Evolutionary conservation across 2,329 filamentous ascomycete genomes (phyloP).

Genomic region (Fusarium coicis): DNA sequence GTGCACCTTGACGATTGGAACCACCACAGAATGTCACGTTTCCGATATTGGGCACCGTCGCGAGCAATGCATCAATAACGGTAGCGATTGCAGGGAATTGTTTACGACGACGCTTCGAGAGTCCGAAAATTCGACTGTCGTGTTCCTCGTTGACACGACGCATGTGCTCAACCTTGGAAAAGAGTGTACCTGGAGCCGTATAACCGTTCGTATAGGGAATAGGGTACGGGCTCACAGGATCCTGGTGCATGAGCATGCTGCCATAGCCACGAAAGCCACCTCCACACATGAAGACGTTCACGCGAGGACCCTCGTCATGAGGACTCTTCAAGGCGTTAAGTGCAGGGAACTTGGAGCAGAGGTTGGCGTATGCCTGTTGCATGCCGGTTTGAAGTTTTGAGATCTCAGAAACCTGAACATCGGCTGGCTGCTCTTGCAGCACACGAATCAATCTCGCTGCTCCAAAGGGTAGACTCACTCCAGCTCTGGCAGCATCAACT

Average conservation of each 20-base stretch:
- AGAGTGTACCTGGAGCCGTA: conserved; percentile 69
- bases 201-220: conserved; percentile 87
- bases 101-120: conserved; percentile 80
- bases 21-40: conserved; percentile 87
- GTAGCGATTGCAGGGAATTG: conserved; percentile 88
- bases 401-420: conserved; percentile 59
- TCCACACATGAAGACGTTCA: conserved; percentile 86
- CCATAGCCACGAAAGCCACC: conserved; percentile 93
- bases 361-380: conserved; percentile 66
- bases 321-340: conserved; percentile 57
- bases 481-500: conserved; percentile 62
- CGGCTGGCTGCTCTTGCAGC: conserved; percentile 54
- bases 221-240: conserved; percentile 80
- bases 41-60: conserved; percentile 75
- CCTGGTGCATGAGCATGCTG: conserved; percentile 85
- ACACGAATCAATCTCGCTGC: conserved; percentile 67
- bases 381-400: conserved; percentile 68
- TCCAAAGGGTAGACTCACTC: conserved; percentile 70
- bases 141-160: conserved; percentile 60
- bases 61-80: conserved; percentile 79
- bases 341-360: conserved; percentile 60
- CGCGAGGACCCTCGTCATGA: conserved; percentile 52
- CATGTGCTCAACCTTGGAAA: conserved; percentile 66
- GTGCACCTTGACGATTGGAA: conserved; percentile 84
- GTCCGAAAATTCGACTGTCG: conserved; percentile 73